A percentile compares a stretch with the other conserved stretches of the same genome.
Conservation (phyloP, 2,329 filamentous ascomycete species). For the Hymenoscyphus fraxineus region DNA sequence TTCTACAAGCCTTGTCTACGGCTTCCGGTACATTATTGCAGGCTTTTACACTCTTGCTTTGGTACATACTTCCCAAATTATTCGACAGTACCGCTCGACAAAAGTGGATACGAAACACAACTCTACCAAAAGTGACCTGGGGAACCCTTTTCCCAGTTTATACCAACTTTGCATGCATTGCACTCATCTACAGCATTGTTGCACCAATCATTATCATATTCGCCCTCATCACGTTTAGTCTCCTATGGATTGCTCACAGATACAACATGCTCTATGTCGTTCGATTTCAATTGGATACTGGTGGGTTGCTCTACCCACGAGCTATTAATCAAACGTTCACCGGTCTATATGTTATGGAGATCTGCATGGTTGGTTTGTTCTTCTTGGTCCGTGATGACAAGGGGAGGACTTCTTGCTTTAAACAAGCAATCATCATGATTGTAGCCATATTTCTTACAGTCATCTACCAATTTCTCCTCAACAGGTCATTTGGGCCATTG, state of each 20-base stretch:
- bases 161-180: slow-evolving; percentile 94
- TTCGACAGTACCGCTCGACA: slow-evolving; percentile 75
- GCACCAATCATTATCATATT: slow-evolving; percentile 89
- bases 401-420: slow-evolving; percentile 55
- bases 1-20: slow-evolving; percentile 86
- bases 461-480: slow-evolving; percentile 76
- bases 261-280: slow-evolving; percentile 96
- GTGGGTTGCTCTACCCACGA: slow-evolving; percentile 83
- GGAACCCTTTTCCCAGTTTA: slow-evolving; percentile 94
- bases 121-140: slow-evolving; percentile 76
- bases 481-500: slow-evolving; percentile 77
- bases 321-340: slow-evolving; percentile 96
- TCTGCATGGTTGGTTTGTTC: slow-evolving; percentile 85
- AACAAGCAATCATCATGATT: slow-evolving; percentile 84
- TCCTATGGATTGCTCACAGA: slow-evolving; percentile 94
- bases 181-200: slow-evolving; percentile 81
- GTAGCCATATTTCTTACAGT: slow-evolving; percentile 66
- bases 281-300: slow-evolving; percentile 84
- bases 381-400: slow-evolving; percentile 65
- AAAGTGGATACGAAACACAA: slow-evolving; percentile 84
- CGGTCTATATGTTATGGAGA: slow-evolving; percentile 90
- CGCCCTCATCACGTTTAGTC: slow-evolving; percentile 83
- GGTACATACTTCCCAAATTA: slow-evolving; percentile 77
- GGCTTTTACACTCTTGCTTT: slow-evolving; percentile 70
- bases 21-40: slow-evolving; percentile 88